Evolutionary conservation across 805 yeast species (phyloP).

Genomic region (Saccharomyces jurei): DNA sequence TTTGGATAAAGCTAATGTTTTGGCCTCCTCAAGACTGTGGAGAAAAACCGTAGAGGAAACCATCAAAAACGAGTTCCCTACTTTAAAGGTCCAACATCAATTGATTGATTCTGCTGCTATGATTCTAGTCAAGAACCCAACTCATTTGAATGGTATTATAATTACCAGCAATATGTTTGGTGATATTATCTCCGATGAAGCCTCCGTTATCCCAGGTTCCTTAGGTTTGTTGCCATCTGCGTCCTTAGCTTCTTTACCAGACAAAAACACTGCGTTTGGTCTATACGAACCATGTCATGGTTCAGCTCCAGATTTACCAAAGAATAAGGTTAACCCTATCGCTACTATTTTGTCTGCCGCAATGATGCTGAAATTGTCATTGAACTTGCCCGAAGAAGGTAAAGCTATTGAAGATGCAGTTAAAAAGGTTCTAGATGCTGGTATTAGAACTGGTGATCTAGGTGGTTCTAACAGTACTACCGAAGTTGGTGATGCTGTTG

Average conservation of each 20-base stretch:
- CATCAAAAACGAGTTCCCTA: constrained; percentile 83
- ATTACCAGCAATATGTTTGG: constrained; percentile 97
- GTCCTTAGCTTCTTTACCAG: constrained; percentile 94
- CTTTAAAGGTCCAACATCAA: constrained; percentile 80
- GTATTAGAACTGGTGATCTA: constrained; percentile 82
- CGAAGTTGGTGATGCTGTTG: constrained; percentile 94
- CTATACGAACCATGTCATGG: constrained; percentile 98
- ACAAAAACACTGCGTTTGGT: constrained; percentile 88
- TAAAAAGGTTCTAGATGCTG: constrained; percentile 66
- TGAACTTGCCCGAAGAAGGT: constrained; percentile 78
- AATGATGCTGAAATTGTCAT: constrained; percentile 90
- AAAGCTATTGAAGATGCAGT: constrained; percentile 86
- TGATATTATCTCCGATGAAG: constrained; percentile 96
- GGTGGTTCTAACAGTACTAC: constrained; percentile 76
- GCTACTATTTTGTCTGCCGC: constrained; percentile 95
- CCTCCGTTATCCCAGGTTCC: constrained; percentile 96
- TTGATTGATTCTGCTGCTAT: constrained; percentile 97
- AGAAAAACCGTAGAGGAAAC: constrained; percentile 85
- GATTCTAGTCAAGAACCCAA: constrained; percentile 90
- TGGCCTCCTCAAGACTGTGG: constrained; percentile 95
- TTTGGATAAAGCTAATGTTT: constrained; percentile 92
- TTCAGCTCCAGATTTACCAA: constrained; percentile 89
- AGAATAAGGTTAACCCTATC: constrained; percentile 85
- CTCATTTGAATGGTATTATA: constrained; percentile 83
- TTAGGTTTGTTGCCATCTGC: constrained; percentile 91